These are phyloP conservation scores for Lentinula edodes DNA, from an alignment of 768 basidiomycete species.

Conservation along the genomic window DNA sequence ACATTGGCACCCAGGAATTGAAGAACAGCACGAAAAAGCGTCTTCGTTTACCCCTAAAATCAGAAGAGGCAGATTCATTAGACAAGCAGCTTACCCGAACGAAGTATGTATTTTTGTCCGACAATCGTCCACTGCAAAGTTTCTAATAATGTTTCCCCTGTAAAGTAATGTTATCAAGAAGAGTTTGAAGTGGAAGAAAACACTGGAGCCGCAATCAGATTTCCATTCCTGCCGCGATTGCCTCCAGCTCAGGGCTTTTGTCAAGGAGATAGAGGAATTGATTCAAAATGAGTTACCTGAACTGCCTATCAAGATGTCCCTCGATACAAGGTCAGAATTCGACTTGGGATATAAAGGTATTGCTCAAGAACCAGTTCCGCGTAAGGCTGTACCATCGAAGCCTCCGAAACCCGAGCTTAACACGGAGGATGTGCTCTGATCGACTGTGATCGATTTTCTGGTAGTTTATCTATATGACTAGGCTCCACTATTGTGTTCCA, in stretches of 20 bases:
- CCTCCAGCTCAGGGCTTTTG: background rate
- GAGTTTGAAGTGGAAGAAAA: background rate
- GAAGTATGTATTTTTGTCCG: background rate
- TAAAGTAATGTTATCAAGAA: background rate
- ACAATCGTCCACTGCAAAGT: background rate
- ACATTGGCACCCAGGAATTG: background rate
- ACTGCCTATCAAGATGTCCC: background rate
- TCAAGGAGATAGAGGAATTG: background rate
- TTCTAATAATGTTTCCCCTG: background rate
- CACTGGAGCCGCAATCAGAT: background rate
- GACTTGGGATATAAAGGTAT: slow-evolving; percentile 1
- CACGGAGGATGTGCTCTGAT: slow-evolving; percentile 6
- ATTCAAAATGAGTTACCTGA: background rate
- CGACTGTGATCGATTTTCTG: too few species aligned
- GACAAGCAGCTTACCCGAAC: background rate
- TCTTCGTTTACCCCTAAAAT: background rate
- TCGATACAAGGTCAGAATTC: background rate
- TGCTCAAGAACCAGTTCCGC: slow-evolving; percentile 4
- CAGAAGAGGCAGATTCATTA: background rate
- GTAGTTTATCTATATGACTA: background rate
- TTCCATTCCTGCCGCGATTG: background rate
- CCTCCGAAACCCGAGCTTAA: slow-evolving; percentile 6
- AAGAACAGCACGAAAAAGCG: background rate
- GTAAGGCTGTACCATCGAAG: slow-evolving; percentile 6
- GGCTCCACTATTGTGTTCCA: too few species aligned